Evolutionary conservation across 371 early-diverging fungal species (phyloP).

Genomic region (Mortierella sp.): DNA sequence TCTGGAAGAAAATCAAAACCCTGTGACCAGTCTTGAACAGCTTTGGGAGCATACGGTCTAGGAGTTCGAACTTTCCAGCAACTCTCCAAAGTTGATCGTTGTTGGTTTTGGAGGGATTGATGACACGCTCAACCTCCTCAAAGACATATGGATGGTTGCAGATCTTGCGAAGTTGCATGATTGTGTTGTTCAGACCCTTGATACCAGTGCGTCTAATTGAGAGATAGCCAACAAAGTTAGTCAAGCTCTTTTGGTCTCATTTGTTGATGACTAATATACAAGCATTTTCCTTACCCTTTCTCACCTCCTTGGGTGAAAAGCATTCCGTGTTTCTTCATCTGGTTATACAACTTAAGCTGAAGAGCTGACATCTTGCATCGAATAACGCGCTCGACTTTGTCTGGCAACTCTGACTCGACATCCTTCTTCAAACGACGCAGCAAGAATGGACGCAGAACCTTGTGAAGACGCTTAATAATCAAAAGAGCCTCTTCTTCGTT

Average conservation of each 20-base stretch:
- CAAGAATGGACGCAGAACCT: conserved; percentile 97
- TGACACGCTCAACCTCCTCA: conserved; percentile 90
- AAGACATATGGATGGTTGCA: conserved; percentile 99
- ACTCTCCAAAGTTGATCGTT: conserved; percentile 79
- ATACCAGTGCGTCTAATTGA: conserved; percentile 68
- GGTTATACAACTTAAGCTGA: conserved; percentile 82
- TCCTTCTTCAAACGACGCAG: conserved; percentile 99
- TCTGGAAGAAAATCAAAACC: conserved; percentile 99
- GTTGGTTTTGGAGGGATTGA: conserved; percentile 74
- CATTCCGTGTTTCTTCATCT: conserved; percentile 82
- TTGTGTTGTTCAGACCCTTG: conserved; percentile 94
- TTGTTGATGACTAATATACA: not conserved
- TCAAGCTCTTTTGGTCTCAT: not conserved
- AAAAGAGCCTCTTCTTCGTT: conserved; percentile 98
- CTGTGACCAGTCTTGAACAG: conserved; percentile 90
- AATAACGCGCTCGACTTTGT: conserved; percentile 98
- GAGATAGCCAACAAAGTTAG: not conserved
- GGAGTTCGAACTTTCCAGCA: conserved; percentile 98
- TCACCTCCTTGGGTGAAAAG: conserved; percentile 74
- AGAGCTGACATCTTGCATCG: conserved; percentile 92
- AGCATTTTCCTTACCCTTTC: conserved; percentile 59
- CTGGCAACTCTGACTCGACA: conserved; percentile 98
- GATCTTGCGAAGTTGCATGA: conserved; percentile 99
- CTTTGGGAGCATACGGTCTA: conserved; percentile 97
- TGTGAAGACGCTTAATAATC: conserved; percentile 97